Conservation (phyloP, 345 rosid species). For the Hibiscus trionum region DNA sequence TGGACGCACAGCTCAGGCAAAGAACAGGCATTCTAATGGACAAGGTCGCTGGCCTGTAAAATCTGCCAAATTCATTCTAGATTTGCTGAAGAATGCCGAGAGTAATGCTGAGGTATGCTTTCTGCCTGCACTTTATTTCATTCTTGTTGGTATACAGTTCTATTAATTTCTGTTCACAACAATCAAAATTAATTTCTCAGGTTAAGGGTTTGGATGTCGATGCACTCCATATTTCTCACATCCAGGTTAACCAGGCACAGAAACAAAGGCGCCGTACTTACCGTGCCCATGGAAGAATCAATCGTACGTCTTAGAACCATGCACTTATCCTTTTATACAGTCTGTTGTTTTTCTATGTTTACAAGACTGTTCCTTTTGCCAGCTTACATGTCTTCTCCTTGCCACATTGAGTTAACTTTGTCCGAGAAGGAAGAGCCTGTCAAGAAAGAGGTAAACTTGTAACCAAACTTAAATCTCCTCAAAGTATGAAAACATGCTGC, state of each 20-base stretch:
- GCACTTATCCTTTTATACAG: background rate
- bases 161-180: background rate
- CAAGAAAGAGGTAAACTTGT: conserved; percentile 65
- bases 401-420: conserved; percentile 83
- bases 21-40: conserved; percentile 92
- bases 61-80: conserved; percentile 84
- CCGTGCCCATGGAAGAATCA: conserved; percentile 95
- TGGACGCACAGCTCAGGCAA: conserved; percentile 97
- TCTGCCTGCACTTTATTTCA: background rate
- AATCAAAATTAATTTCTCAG: conserved; percentile 21
- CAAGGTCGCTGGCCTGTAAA: conserved; percentile 97
- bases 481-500: background rate
- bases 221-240: conserved; percentile 67
- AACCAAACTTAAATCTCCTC: background rate
- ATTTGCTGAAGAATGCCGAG: conserved; percentile 90
- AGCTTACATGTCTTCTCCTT: conserved; percentile 98
- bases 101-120: conserved; percentile 79
- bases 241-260: conserved; percentile 93
- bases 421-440: conserved; percentile 96
- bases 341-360: background rate
- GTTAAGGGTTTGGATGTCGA: conserved; percentile 97
- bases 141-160: too few species aligned
- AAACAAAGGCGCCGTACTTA: conserved; percentile 93
- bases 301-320: conserved; percentile 40
- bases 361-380: background rate